A percentile compares a stretch with the other conserved stretches of the same genome.
phyloP scores from a whole-genome alignment of 495 filamentous ascomycete genomes.

The Hypoxylon cercidicola region DNA sequence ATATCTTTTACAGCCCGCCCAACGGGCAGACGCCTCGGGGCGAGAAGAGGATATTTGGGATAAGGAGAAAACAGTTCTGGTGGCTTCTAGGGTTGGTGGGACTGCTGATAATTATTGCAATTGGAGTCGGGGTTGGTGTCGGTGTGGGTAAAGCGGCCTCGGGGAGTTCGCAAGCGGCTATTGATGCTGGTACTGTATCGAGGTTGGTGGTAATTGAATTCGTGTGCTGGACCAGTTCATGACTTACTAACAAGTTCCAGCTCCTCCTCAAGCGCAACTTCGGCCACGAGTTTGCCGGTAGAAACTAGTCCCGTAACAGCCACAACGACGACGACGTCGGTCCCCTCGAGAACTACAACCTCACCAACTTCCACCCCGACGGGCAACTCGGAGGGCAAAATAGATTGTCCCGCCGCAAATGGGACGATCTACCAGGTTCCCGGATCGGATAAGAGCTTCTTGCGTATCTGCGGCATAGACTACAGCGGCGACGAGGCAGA shows the following conservation, averaged over 20 bases:
- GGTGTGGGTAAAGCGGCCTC: conserved; percentile 35
- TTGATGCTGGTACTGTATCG: conserved; percentile 13
- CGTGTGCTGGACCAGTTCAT: neutral
- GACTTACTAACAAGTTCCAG: conserved; percentile 13
- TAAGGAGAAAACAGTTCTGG: conserved; percentile 43
- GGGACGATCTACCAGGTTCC: conserved; percentile 56
- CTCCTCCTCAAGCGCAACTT: conserved; percentile 9
- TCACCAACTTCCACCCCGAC: conserved; percentile 26
- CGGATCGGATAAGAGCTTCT: conserved; percentile 53
- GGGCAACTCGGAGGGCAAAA: conserved; percentile 35
- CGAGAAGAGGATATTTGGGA: conserved; percentile 36
- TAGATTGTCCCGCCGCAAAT: conserved; percentile 56
- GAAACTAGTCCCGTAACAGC: too few species aligned
- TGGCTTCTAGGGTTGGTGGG: conserved; percentile 44
- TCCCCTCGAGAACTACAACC: conserved; percentile 25
- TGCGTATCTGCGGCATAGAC: conserved; percentile 58
- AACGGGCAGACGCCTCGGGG: neutral
- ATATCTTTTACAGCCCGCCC: neutral
- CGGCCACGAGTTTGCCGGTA: too few species aligned
- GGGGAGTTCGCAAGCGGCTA: conserved; percentile 7
- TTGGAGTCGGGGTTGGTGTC: conserved; percentile 55
- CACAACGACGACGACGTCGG: conserved; percentile 9
- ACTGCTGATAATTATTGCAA: conserved; percentile 47
- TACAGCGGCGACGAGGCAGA: conserved; percentile 50
- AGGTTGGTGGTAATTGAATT: conserved; percentile 35